phyloP scores from a whole-genome alignment of 768 basidiomycete genomes.

The Boletus subparvulus region DNA sequence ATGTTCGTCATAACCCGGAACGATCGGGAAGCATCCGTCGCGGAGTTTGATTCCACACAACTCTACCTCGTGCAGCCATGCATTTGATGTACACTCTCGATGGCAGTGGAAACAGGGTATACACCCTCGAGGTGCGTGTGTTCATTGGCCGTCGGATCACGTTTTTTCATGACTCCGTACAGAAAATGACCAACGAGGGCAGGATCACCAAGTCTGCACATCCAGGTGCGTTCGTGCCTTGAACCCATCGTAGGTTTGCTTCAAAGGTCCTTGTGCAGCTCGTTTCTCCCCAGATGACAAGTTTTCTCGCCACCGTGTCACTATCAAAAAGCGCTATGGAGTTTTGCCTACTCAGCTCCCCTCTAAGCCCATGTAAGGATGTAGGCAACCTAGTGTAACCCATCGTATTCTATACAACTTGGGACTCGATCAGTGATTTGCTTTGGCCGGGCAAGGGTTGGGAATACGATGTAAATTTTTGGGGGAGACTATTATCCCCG shows the following conservation, averaged over 20 bases:
- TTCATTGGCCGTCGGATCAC: background rate
- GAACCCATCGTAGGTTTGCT: background rate
- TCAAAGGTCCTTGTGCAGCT: slow-evolving; percentile 46
- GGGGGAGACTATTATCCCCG: too few species aligned
- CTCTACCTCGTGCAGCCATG: slow-evolving; percentile 53
- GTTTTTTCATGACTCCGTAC: slow-evolving; percentile 9
- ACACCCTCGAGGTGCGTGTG: slow-evolving; percentile 84
- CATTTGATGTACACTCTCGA: slow-evolving; percentile 96
- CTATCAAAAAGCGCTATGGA: slow-evolving; percentile 90
- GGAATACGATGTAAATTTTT: background rate
- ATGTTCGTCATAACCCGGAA: too few species aligned
- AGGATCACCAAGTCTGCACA: slow-evolving; percentile 94
- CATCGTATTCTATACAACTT: too few species aligned
- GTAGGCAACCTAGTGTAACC: too few species aligned
- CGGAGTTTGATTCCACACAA: slow-evolving; percentile 16
- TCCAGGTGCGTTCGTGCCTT: slow-evolving; percentile 62
- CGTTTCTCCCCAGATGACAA: slow-evolving; percentile 99
- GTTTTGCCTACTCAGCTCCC: slow-evolving; percentile 90
- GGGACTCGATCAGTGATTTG: background rate
- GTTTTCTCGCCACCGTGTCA: slow-evolving; percentile 96
- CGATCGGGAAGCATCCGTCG: background rate
- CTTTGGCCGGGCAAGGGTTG: background rate
- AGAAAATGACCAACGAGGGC: slow-evolving; percentile 85
- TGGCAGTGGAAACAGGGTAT: slow-evolving; percentile 73
- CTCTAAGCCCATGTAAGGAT: slow-evolving; percentile 73